Base-by-base conservation (phyloP, 345 rosid genomes). In the Physaria fendleri region DNA sequence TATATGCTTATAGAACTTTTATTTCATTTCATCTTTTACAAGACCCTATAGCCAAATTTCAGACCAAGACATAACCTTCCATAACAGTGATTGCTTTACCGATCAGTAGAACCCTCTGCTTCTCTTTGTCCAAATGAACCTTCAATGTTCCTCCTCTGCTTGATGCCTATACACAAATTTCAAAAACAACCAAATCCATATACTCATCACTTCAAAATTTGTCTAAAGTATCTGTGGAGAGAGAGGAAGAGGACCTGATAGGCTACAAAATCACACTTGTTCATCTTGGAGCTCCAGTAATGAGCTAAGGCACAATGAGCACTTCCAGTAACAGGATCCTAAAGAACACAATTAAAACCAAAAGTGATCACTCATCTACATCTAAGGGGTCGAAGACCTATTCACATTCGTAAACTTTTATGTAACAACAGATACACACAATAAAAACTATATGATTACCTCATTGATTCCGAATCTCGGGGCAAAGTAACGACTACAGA, bases 261-360 rank as follows among this genome's bases (percentile, higher is more conserved):
- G 8, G 95, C 95, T 45, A 66, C 6, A 20, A 84, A 66, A 54
- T 89, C 79, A 15, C 52, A 66, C 59, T 88, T 88, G 52, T 82
- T 81, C 30, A 86, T 72, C 72, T 80, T 90, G 30, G 55, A 55
- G 52, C 74, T 74, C 95, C 97, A 87, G 48, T 87, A 85, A 15
- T 72, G 56, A 62, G 86, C 88, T 59, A 90, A 64, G 14, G 86
- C 78, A 69, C 97, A 90, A 45, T 85, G 80, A 6, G 95, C 91
- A 65, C 87, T 77, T 17, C 97, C 89, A 49, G 78, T 69, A 8
- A 85, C 89, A 35, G 91, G 91, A 74, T 91, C 98, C 98, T 91
- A 20, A 44, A 44, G 23, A 34, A 18, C 2, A 25, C 34, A 54
- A 24, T 16, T 7, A 12, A 13, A 52, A 21, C 13, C 30, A 38